These are phyloP conservation scores for Paramecium octaurelia DNA, from an alignment of 73 alveolate species.

Conservation along the genomic window DNA sequence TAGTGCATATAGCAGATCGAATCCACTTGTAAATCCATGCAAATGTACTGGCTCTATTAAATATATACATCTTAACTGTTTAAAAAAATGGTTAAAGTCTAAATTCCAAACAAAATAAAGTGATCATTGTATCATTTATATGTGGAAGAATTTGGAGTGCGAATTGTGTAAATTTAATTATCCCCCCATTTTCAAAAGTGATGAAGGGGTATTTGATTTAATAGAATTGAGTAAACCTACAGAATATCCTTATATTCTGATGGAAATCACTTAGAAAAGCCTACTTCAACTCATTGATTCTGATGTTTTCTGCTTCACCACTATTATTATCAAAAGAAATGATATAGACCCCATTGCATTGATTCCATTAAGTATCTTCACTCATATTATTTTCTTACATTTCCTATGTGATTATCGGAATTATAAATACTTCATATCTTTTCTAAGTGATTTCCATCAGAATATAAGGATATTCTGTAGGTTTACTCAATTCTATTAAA, in stretches of 20 bases:
- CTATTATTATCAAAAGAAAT: not conserved
- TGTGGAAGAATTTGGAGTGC: constrained; percentile 59
- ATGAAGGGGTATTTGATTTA: constrained; percentile 37
- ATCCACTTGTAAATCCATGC: constrained; percentile 66
- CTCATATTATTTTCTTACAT: not conserved
- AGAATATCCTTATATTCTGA: not conserved
- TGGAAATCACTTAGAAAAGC: not conserved
- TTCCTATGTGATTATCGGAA: not conserved
- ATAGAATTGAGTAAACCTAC: constrained; percentile 46
- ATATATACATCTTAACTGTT: constrained; percentile 67
- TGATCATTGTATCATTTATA: constrained; percentile 3
- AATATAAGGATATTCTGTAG: constrained; percentile 1
- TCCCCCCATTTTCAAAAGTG: constrained; percentile 41
- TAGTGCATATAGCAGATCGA: constrained; percentile 28
- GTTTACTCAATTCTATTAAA: constrained; percentile 41
- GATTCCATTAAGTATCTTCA: constrained; percentile 24
- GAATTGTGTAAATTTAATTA: constrained; percentile 55
- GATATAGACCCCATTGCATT: constrained; percentile 38
- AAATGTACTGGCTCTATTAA: constrained; percentile 65
- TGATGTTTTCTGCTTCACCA: not conserved
- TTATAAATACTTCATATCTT: not conserved
- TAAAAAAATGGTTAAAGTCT: constrained; percentile 65
- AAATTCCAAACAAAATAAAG: constrained; percentile 34
- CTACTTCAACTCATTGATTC: not conserved
- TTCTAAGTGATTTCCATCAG: not conserved